Evolutionary conservation across 1,284 basidiomycete genomes (phyloP), one percentile per base, ranked within the genome.

Genomic region (Austroboletus niveus): DNA sequence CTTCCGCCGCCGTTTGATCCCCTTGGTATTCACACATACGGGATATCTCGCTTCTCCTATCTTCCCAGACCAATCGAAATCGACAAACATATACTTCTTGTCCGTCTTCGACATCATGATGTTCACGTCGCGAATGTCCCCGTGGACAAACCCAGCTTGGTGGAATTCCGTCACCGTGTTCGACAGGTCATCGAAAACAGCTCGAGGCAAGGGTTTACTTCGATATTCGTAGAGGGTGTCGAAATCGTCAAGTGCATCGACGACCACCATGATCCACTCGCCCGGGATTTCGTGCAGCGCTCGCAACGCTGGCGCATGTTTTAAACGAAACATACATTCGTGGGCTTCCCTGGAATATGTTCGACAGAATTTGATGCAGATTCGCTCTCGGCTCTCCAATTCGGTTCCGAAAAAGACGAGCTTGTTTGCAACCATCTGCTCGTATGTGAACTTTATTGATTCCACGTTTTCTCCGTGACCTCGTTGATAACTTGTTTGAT

Each of bases 281-380:
- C 24, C 34, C 7, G 27, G 27, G 27, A 27, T 27, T 27, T 27
- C 27, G 5, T 27, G 3, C 2, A 14, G 30, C 9, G 14, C 14
- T 27, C 34, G 12, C 14, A 42, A 17, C 8, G 29, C 22, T 5
- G 34, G 44, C 1, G 44, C 22, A 4, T 14, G 27, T 4, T 12
- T 7, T 12, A 36, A 3, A 14, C 15, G 11, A 11, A 31, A 32
- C 11, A 35, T 17, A 24, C 9, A 24, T 8, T 17, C 2, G 24
- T 49, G 48, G 4, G 42, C 48, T 4, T 44, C 36, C 4, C 4
- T 7, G 1, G 42, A 49, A 14, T 49, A 49, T 2, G 17, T 29
- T n/a, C 24, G 49, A 10, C 54, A 53, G 27, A 69, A 69, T 49
- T 69, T 69, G 49, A 69, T 49, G 46, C 64, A 66, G 17, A 69